These are phyloP conservation scores for Talaromyces funiculosus DNA, from an alignment of 2,329 filamentous ascomycete species.

Conservation along the genomic window DNA sequence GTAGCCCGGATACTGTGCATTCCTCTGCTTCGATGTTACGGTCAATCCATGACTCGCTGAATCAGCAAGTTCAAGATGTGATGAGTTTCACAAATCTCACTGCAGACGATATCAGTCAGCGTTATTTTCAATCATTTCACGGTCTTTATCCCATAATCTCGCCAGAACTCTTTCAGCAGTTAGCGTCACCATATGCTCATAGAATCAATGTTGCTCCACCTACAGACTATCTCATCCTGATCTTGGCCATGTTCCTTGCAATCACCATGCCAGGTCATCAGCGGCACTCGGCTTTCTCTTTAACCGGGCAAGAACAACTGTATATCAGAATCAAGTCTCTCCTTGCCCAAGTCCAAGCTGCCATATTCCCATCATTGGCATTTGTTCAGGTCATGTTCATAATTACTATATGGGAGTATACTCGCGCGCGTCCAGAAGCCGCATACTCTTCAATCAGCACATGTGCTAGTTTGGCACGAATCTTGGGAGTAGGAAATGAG, in stretches of 20 bases:
- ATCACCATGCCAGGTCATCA: background rate
- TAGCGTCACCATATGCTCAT: background rate
- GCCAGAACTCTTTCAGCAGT: background rate
- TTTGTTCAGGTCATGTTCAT: conserved; percentile 9
- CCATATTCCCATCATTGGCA: background rate
- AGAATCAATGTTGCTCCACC: background rate
- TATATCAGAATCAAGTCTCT: conserved; percentile 11
- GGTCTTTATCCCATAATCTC: conserved; percentile 5
- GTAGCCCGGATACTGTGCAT: background rate
- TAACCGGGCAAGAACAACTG: background rate
- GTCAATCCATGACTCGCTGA: background rate
- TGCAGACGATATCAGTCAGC: background rate
- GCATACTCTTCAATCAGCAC: conserved; percentile 8
- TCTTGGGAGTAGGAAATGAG: conserved; percentile 2
- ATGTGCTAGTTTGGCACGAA: conserved; percentile 1
- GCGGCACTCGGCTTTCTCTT: conserved; percentile 1
- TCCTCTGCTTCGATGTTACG: background rate
- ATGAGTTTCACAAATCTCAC: background rate
- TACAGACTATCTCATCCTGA: conserved; percentile 1
- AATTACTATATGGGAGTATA: conserved; percentile 10
- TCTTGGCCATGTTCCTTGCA: conserved; percentile 7
- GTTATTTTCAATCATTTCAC: conserved; percentile 11
- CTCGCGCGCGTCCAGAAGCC: conserved; percentile 4
- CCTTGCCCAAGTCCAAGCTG: conserved; percentile 8
- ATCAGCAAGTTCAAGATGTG: conserved; percentile 2